Conservation (phyloP, 768 basidiomycete genomes). For the Cyclocybe cylindracea region DNA sequence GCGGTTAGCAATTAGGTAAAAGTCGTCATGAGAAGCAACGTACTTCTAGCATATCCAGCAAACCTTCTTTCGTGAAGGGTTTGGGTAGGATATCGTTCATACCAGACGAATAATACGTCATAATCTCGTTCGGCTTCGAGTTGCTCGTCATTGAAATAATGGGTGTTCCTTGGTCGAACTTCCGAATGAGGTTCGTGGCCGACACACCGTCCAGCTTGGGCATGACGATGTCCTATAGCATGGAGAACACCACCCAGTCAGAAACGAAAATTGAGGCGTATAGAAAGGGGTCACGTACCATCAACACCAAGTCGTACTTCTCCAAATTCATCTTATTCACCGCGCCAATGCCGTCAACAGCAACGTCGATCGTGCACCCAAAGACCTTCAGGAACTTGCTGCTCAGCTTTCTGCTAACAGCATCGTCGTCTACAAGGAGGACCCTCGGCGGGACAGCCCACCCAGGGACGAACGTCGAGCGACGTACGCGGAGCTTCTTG, state of each 20-base stretch:
- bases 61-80: conserved; percentile 93
- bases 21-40: conserved; percentile 2
- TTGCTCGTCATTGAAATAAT: conserved; percentile 99
- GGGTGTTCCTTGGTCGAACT: conserved; percentile 93
- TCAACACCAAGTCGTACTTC: conserved; percentile 94
- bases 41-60: conserved; percentile 92
- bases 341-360: conserved; percentile 89
- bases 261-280: conserved; percentile 3
- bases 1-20: not conserved
- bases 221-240: conserved; percentile 88
- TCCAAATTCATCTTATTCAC: conserved; percentile 96
- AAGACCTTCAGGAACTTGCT: conserved; percentile 95
- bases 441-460: conserved; percentile 93
- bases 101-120: conserved; percentile 87
- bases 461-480: conserved; percentile 82
- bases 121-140: conserved; percentile 89
- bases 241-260: conserved; percentile 3
- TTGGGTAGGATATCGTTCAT: conserved; percentile 98
- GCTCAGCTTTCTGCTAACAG: conserved; percentile 83
- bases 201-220: conserved; percentile 85
- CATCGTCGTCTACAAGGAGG: conserved; percentile 93
- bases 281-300: no score
- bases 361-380: conserved; percentile 93
- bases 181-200: conserved; percentile 90
- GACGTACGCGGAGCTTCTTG: conserved; percentile 64